A percentile compares a stretch with the other conserved stretches of the same genome.
phyloP scores from a whole-genome alignment of 2,329 filamentous ascomycete genomes.

The Fusarium lateritium region DNA sequence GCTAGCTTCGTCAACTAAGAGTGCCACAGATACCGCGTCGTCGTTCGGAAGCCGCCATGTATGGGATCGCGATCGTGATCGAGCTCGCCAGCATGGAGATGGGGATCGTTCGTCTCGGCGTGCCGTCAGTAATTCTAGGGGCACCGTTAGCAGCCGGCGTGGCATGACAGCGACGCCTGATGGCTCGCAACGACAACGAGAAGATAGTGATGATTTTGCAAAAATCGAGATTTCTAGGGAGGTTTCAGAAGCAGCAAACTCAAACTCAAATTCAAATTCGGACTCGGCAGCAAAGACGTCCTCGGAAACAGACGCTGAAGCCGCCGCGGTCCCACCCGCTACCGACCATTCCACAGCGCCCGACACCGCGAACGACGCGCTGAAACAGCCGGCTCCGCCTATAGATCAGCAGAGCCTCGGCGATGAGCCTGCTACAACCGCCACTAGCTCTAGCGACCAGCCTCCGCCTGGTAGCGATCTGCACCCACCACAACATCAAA shows the following conservation, averaged over 20 bases:
- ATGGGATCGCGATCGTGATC: slow-evolving; percentile 47
- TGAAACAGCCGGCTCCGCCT: slow-evolving; percentile 45
- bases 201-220: slow-evolving; percentile 29
- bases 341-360: slow-evolving; percentile 31
- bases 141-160: slow-evolving; percentile 41
- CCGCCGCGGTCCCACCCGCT: slow-evolving; percentile 43
- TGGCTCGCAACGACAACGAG: slow-evolving; percentile 26
- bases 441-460: slow-evolving; percentile 46
- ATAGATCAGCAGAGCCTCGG: slow-evolving; percentile 42
- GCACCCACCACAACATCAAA: slow-evolving; percentile 43
- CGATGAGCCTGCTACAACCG: slow-evolving; percentile 42
- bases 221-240: slow-evolving; percentile 19
- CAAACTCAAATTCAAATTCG: slow-evolving; percentile 32
- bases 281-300: slow-evolving; percentile 26
- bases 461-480: slow-evolving; percentile 43
- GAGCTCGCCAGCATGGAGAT: slow-evolving; percentile 36
- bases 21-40: slow-evolving; percentile 40
- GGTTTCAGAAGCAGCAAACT: slow-evolving; percentile 32
- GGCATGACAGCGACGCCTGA: slow-evolving; percentile 37
- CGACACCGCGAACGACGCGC: slow-evolving; percentile 29
- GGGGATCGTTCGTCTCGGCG: slow-evolving; percentile 36
- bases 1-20: slow-evolving; percentile 54
- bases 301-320: slow-evolving; percentile 30
- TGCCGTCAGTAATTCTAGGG: slow-evolving; percentile 43
- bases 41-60: slow-evolving; percentile 46